A percentile compares a stretch with the other conserved stretches of the same genome.
phyloP scores from a whole-genome alignment of 805 yeast species.

The Starmera pachycereana region DNA sequence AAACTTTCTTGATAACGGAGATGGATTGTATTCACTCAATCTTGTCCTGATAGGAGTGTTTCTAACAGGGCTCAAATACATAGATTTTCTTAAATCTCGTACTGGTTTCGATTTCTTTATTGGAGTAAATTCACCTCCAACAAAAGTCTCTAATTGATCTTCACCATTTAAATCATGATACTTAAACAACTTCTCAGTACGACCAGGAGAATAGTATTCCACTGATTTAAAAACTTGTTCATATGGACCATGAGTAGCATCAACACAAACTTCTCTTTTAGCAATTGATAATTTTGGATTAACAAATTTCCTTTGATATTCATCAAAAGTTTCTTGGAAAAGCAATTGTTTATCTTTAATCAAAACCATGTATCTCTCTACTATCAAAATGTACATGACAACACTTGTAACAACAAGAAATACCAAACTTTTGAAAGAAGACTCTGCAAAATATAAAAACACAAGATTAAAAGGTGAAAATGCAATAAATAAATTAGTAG shows the following conservation, averaged over 20 bases:
- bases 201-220: constrained; percentile 22
- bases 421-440: constrained; percentile 26
- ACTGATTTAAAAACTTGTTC: constrained; percentile 10
- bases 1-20: constrained; percentile 13
- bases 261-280: constrained; percentile 51
- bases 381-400: constrained; percentile 28
- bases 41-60: neutral
- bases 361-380: constrained; percentile 34
- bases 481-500: constrained; percentile 36
- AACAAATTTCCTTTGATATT: constrained; percentile 53
- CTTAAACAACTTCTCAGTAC: constrained; percentile 31
- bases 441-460: constrained; percentile 28
- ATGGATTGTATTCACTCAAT: constrained; percentile 10
- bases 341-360: constrained; percentile 51
- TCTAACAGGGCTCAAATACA: constrained; percentile 1
- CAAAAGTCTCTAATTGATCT: constrained; percentile 21
- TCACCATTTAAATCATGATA: constrained; percentile 34
- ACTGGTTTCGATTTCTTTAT: constrained; percentile 13
- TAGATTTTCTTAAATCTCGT: constrained; percentile 3
- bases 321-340: constrained; percentile 49
- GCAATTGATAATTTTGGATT: constrained; percentile 42
- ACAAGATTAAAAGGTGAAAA: constrained; percentile 50
- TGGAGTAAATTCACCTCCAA: constrained; percentile 22
- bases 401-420: constrained; percentile 27
- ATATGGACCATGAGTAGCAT: constrained; percentile 35